phyloP scores from a whole-genome alignment of 768 basidiomycete species.

The Leccinum ochraceum region DNA sequence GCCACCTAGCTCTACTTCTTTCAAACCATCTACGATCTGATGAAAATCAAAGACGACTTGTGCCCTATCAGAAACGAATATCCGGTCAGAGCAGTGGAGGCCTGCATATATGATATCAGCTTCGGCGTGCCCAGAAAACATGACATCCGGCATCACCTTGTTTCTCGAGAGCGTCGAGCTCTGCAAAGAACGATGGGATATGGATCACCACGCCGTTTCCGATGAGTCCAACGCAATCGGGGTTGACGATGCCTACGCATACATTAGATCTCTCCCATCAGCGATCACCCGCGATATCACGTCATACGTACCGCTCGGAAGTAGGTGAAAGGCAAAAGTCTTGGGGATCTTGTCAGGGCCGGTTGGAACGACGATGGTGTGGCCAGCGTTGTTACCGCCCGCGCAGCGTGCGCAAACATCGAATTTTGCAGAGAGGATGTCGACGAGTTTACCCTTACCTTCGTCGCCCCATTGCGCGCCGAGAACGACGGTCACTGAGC shows the following conservation, averaged over 20 bases:
- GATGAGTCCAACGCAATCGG: slow-evolving; percentile 81
- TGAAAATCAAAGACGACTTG: slow-evolving; percentile 99
- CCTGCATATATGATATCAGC: slow-evolving; percentile 47
- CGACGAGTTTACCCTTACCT: slow-evolving; percentile 95
- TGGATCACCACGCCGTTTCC: slow-evolving; percentile 97
- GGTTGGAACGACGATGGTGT: slow-evolving; percentile 89
- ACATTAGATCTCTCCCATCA: background rate
- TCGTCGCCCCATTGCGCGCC: slow-evolving; percentile 94
- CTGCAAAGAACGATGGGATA: slow-evolving; percentile 90
- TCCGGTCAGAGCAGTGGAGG: slow-evolving; percentile 76
- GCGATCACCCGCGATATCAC: background rate
- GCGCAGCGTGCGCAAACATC: slow-evolving; percentile 97
- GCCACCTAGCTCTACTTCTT: slow-evolving; percentile 95
- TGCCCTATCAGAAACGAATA: slow-evolving; percentile 94
- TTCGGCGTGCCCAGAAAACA: background rate
- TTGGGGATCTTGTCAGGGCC: slow-evolving; percentile 70
- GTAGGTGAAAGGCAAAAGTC: slow-evolving; percentile 92
- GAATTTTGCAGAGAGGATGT: slow-evolving; percentile 85
- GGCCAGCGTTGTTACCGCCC: slow-evolving; percentile 98
- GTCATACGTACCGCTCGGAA: slow-evolving; percentile 74
- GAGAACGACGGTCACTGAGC: slow-evolving; percentile 68
- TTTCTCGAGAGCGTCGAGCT: slow-evolving; percentile 80
- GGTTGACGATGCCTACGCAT: slow-evolving; percentile 22
- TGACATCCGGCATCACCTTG: slow-evolving; percentile 57
- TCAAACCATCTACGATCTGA: slow-evolving; percentile 98